A percentile compares a stretch with the other conserved stretches of the same genome.
These are phyloP conservation scores for Globisporangium megalacanthum DNA, from an alignment of 352 stramenopile species.

Conservation along the genomic window DNA sequence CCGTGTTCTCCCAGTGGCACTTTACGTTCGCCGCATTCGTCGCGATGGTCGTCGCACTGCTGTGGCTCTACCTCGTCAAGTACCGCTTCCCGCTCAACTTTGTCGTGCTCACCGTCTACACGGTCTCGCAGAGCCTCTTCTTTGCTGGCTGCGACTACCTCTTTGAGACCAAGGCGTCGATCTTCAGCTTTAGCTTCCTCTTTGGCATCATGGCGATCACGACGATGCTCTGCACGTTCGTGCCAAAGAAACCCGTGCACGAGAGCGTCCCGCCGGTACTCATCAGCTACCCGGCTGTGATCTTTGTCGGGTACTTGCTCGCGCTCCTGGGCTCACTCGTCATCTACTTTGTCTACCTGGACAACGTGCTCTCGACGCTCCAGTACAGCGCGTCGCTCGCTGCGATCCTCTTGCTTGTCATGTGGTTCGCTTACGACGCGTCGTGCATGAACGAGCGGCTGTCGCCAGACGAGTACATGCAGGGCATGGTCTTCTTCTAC, in stretches of 20 bases:
- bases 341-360: conserved; percentile 58
- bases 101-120: conserved; percentile 49
- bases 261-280: conserved; percentile 26
- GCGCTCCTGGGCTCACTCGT: conserved; percentile 52
- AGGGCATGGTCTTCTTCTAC: conserved; percentile 82
- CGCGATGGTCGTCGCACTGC: conserved; percentile 41
- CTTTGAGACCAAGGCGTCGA: conserved; percentile 51
- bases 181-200: conserved; percentile 61
- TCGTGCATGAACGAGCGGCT: conserved; percentile 75
- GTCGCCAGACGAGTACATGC: conserved; percentile 78
- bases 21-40: conserved; percentile 49
- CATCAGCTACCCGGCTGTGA: conserved; percentile 52
- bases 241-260: conserved; percentile 35
- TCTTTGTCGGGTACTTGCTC: conserved; percentile 46
- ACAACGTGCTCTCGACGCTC: conserved; percentile 37
- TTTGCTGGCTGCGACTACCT: conserved; percentile 48
- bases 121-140: conserved; percentile 52
- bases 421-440: conserved; percentile 78
- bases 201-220: conserved; percentile 61
- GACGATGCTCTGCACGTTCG: conserved; percentile 42
- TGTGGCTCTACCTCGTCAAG: conserved; percentile 74
- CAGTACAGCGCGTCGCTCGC: conserved; percentile 52
- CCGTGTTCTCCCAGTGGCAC: conserved; percentile 38
- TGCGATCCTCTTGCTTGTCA: conserved; percentile 58
- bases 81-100: conserved; percentile 73